Evolutionary conservation across 768 basidiomycete species (phyloP).

Genomic region (Podaxis pistillaris): DNA sequence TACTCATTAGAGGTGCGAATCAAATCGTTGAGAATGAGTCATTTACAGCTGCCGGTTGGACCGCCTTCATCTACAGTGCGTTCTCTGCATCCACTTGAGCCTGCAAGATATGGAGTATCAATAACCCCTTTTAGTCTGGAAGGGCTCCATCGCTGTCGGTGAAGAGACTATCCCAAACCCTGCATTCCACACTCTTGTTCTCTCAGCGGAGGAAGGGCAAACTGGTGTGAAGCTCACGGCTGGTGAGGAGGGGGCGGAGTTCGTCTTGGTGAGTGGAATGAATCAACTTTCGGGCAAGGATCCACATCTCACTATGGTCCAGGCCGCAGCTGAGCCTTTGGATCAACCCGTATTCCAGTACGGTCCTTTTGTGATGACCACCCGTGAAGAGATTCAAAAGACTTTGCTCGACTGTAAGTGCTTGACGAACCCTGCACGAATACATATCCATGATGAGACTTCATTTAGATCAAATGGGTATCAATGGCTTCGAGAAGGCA

Average conservation of each 20-base stretch:
- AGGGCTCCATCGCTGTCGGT: slow-evolving; percentile 67
- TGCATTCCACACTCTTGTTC: slow-evolving; percentile 79
- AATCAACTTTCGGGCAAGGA: not conserved
- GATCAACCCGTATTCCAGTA: slow-evolving; percentile 88
- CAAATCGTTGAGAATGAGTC: slow-evolving; percentile 1
- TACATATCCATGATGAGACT: slow-evolving; percentile 12
- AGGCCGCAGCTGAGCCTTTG: slow-evolving; percentile 86
- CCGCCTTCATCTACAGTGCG: slow-evolving; percentile 81
- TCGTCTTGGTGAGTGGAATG: slow-evolving; percentile 62
- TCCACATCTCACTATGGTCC: slow-evolving; percentile 11
- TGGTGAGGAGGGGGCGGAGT: slow-evolving; percentile 60
- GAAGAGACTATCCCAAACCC: slow-evolving; percentile 43
- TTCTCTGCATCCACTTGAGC: not conserved
- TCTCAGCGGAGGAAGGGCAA: slow-evolving; percentile 58
- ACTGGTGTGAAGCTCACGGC: slow-evolving; percentile 69
- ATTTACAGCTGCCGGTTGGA: slow-evolving; percentile 76
- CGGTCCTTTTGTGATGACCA: slow-evolving; percentile 87
- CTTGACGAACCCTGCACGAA: not conserved
- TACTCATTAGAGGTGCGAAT: not conserved
- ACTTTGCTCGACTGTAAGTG: slow-evolving; percentile 78
- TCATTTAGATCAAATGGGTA: slow-evolving; percentile 59
- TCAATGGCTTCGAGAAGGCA: slow-evolving; percentile 91
- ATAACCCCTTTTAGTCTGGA: slow-evolving; percentile 46
- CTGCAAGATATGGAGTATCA: not conserved
- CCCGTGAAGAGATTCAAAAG: slow-evolving; percentile 73